Conservation (phyloP, 208 protist genomes). For the Leishmania gerbilli region DNA sequence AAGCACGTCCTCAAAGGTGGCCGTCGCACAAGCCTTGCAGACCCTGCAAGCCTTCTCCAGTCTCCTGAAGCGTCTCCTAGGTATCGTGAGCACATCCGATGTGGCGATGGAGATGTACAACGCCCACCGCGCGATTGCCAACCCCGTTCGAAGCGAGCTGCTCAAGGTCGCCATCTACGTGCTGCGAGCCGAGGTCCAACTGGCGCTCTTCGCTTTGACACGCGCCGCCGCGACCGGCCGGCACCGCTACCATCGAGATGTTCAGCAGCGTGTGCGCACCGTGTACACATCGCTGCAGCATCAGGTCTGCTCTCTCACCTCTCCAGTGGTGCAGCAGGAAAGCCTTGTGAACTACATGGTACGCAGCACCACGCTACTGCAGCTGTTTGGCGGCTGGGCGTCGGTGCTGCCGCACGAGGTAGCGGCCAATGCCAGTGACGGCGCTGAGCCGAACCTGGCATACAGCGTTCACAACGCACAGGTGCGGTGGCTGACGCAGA, state of each 20-base stretch:
- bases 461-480: conserved; percentile 25
- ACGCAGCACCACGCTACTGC: conserved; percentile 77
- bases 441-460: neutral
- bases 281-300: conserved; percentile 47
- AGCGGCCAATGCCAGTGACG: conserved; percentile 14
- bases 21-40: conserved; percentile 9
- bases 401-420: conserved; percentile 52
- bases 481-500: conserved; percentile 43
- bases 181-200: conserved; percentile 37
- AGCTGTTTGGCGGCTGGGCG: conserved; percentile 78
- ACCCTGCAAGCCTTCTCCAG: conserved; percentile 28
- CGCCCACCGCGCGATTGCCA: conserved; percentile 69
- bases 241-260: conserved; percentile 15
- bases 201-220: conserved; percentile 46
- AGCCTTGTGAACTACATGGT: conserved; percentile 84
- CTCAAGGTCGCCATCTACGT: conserved; percentile 78
- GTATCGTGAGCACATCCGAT: conserved; percentile 67
- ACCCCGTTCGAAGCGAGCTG: conserved; percentile 60
- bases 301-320: conserved; percentile 52
- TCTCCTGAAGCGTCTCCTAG: conserved; percentile 51
- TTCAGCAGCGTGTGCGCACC: conserved; percentile 28
- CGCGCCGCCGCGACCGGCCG: conserved; percentile 9
- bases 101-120: conserved; percentile 81
- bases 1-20: conserved; percentile 7
- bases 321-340: conserved; percentile 60